A percentile compares a stretch with the other conserved stretches of the same genome.
phyloP scores from a whole-genome alignment of 2,329 filamentous ascomycete genomes.

The Fusarium sp. region DNA sequence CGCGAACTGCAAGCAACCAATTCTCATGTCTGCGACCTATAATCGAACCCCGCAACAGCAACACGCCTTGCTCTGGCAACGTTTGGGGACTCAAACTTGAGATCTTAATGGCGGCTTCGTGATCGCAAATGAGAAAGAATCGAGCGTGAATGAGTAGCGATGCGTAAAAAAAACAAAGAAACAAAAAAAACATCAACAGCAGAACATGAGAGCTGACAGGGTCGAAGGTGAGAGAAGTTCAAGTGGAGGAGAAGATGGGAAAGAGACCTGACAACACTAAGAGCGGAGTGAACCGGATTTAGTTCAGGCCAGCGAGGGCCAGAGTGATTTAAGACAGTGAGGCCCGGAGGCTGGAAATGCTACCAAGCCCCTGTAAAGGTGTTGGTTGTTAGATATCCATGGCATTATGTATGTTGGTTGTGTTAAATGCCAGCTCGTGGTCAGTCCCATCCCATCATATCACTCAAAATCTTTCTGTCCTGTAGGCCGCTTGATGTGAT shows the following conservation, averaged over 20 bases:
- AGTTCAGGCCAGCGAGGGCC: background rate
- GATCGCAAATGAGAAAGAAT: background rate
- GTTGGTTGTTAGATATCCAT: background rate
- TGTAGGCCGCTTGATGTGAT: constrained; percentile 4
- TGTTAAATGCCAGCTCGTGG: background rate
- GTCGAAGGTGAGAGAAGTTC: background rate
- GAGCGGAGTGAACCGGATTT: constrained; percentile 5
- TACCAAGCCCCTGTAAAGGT: background rate
- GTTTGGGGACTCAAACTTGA: background rate
- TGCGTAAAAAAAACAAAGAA: background rate
- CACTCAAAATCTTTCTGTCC: background rate
- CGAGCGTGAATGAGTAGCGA: background rate
- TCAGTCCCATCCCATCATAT: background rate
- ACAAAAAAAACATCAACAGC: background rate
- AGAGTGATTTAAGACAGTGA: constrained; percentile 4
- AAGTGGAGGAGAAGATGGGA: background rate
- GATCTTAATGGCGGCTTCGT: background rate
- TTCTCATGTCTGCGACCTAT: constrained; percentile 62
- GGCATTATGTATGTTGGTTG: constrained; percentile 1
- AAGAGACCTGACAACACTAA: background rate
- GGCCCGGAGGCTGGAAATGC: background rate
- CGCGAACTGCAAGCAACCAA: constrained; percentile 77
- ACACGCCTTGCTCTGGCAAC: background rate
- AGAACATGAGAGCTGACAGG: background rate
- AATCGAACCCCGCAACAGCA: constrained; percentile 15